These are phyloP conservation scores for Hortiboletus rubellus DNA, from an alignment of 1,284 basidiomycete species.

Conservation along the genomic window DNA sequence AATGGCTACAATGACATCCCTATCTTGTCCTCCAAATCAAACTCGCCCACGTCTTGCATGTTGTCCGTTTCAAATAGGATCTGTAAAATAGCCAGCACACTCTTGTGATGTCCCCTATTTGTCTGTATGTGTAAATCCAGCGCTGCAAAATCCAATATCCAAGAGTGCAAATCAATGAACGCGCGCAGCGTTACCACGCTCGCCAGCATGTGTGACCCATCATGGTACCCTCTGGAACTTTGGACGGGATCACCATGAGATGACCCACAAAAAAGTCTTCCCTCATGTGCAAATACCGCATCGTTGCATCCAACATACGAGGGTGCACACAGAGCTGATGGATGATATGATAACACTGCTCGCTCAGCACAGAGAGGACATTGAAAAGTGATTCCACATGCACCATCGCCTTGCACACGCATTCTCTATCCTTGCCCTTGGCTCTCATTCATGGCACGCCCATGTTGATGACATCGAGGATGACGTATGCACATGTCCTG, in stretches of 20 bases:
- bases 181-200: constrained; percentile 74
- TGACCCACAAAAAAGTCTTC: constrained; percentile 91
- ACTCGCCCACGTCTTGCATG: constrained; percentile 41
- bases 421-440: constrained; percentile 46
- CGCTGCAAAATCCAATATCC: constrained; percentile 84
- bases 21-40: constrained; percentile 45
- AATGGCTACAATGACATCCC: constrained; percentile 50
- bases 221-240: constrained; percentile 60
- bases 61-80: constrained; percentile 72
- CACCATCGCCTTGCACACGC: constrained; percentile 31
- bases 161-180: constrained; percentile 82
- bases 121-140: constrained; percentile 89
- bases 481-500: constrained; percentile 76
- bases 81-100: constrained; percentile 68
- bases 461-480: constrained; percentile 74
- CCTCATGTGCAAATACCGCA: constrained; percentile 85
- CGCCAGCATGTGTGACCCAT: constrained; percentile 73
- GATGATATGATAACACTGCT: constrained; percentile 82
- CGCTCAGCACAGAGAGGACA: constrained; percentile 77
- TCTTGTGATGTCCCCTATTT: constrained; percentile 71
- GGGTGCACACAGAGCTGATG: constrained; percentile 87
- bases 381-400: constrained; percentile 59
- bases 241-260: constrained; percentile 70
- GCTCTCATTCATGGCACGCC: constrained; percentile 61
- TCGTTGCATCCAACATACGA: constrained; percentile 78